Percentiles rank a stretch among this genome's conserved stretches.
phyloP scores from a whole-genome alignment of 495 filamentous ascomycete species.

The Pyrenopolyporus hunteri region DNA sequence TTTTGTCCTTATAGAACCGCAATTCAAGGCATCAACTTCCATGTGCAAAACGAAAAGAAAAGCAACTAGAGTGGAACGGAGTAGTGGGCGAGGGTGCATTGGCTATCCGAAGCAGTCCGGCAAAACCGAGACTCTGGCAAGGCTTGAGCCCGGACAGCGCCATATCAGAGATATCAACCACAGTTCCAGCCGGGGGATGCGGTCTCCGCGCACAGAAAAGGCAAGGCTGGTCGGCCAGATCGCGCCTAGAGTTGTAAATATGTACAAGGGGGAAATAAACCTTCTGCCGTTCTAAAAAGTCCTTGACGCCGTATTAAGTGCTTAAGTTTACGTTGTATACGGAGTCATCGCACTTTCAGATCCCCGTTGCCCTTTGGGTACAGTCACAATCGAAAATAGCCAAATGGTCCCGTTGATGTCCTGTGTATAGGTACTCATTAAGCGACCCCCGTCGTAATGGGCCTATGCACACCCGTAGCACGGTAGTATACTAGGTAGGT shows the following conservation, averaged over 20 bases:
- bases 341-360: background rate
- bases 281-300: constrained; percentile 32
- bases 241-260: constrained; percentile 41
- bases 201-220: constrained; percentile 9
- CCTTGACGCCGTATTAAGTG: background rate
- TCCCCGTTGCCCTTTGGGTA: too few relatives aligned
- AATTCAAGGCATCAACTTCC: constrained; percentile 26
- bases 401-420: too few relatives aligned
- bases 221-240: constrained; percentile 10
- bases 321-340: background rate
- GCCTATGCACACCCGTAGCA: too few relatives aligned
- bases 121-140: constrained; percentile 21
- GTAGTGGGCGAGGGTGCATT: constrained; percentile 20
- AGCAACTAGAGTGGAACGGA: constrained; percentile 33
- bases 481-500: too few relatives aligned
- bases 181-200: constrained; percentile 10
- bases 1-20: constrained; percentile 49
- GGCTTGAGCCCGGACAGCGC: constrained; percentile 7
- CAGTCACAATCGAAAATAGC: too few relatives aligned
- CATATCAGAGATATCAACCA: constrained; percentile 1
- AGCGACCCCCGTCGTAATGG: too few relatives aligned
- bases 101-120: constrained; percentile 34
- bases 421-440: too few relatives aligned
- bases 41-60: constrained; percentile 33
- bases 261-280: constrained; percentile 38